Base-by-base conservation (phyloP, 805 yeast species). In the Hanseniaspora guilliermondii region DNA sequence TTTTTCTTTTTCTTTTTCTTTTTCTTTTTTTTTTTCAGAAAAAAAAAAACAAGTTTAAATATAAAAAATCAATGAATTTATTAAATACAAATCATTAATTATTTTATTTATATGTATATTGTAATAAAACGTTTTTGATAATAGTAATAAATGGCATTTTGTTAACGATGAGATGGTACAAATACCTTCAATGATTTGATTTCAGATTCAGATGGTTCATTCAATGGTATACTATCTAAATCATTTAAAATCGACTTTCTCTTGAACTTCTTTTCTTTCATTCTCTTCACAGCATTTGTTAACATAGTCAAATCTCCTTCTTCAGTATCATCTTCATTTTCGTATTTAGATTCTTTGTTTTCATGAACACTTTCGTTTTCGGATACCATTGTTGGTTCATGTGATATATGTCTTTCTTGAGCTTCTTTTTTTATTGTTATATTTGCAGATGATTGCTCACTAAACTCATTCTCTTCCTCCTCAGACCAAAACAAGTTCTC, bases 301-400 rank as follows among this genome's bases (percentile, higher is more conserved):
- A 52, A 14, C 45, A 52, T 52, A 2, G 55, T 41, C 45, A 44
- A 35, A 27, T 52, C 55, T 14, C 55, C 55, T 5, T 47, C 42
- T 35, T 35, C 38, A 33, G 24, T 6, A 19, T 21, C 36, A 1
- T 39, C 37, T 24, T 47, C 24, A 22, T 42, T 30, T 9, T 30
- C 33, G 6, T 30, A 11, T 4, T 1, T 2, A 14, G 14, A 1
- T 5, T 3, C 19, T 6, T 22, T 22, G 12, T 17, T 22, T n/a
- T 40, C 35, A 17, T 25, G 47, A 4, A 24, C 3, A 27, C 25
- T 19, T 32, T 30, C 22, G 4, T 30, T 14, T 4, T 30, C 12
- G 33, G 33, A 30, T 30, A 30, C 30, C 4, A 2, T 30, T 12
- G 33, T 30, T 19, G 37, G 19, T 14, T 17, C 48, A 22, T 22